These are phyloP conservation scores for Solanum chiquidenum DNA, from an alignment of 257 asterid species.

Conservation along the genomic window DNA sequence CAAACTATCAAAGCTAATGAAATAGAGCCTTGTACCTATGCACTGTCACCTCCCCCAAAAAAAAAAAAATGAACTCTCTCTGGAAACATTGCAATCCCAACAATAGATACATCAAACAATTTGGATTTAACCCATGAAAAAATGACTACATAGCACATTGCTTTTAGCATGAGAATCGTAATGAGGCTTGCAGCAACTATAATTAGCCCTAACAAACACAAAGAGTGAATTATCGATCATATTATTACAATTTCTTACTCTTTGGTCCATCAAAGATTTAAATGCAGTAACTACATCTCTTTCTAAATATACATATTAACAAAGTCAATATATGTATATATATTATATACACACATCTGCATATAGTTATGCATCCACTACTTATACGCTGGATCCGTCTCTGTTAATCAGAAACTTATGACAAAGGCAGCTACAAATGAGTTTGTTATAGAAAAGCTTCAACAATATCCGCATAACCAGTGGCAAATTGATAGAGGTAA, in stretches of 20 bases:
- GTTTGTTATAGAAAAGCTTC: not conserved
- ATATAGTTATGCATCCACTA: not conserved
- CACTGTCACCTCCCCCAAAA: not conserved
- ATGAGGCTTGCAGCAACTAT: not conserved
- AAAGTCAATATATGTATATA: not conserved
- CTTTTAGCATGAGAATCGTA: not conserved
- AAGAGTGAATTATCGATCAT: not conserved
- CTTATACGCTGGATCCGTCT: not conserved
- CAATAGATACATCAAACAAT: not conserved
- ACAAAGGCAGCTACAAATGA: not conserved
- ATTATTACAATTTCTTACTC: not conserved
- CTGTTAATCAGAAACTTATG: not conserved
- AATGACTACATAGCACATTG: not conserved
- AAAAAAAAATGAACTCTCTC: not conserved
- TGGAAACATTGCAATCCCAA: not conserved
- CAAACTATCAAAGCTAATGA: not conserved
- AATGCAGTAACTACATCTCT: not conserved
- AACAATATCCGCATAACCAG: not conserved
- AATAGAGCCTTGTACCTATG: not conserved
- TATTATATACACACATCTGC: not conserved
- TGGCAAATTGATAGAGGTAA: not conserved
- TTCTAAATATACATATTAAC: not conserved
- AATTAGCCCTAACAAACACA: not conserved
- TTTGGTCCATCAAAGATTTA: not conserved
- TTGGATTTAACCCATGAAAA: not conserved